Evolutionary conservation across 2,329 filamentous ascomycete species (phyloP).

Genomic region (Cadophora luteo-olivacea): DNA sequence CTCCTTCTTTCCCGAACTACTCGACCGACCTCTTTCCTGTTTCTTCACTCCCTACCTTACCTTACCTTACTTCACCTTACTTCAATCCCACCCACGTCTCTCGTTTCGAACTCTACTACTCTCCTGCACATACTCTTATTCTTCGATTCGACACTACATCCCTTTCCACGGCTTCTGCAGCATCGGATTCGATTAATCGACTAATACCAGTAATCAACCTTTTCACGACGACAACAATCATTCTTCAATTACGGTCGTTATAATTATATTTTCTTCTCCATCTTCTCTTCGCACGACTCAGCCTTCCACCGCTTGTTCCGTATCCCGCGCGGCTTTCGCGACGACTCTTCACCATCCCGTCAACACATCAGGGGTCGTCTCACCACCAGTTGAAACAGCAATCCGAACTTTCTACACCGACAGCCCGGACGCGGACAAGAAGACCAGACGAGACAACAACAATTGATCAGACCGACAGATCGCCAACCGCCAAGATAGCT

Average conservation of each 20-base stretch:
- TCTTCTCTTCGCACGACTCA: background rate
- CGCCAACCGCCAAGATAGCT: constrained; percentile 43
- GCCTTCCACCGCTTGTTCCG: constrained; percentile 7
- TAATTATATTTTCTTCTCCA: constrained; percentile 6
- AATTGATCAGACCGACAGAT: background rate
- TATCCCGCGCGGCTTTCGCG: constrained; percentile 21
- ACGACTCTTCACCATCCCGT: constrained; percentile 10
- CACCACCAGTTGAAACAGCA: constrained; percentile 23
- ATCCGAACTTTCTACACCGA: constrained; percentile 18
- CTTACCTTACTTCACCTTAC: background rate
- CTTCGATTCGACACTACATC: background rate
- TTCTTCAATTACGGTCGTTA: background rate
- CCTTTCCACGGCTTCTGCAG: constrained; percentile 11
- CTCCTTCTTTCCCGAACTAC: background rate
- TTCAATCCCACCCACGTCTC: background rate
- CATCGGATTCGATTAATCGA: background rate
- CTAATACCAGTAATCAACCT: constrained; percentile 8
- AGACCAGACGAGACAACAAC: constrained; percentile 8
- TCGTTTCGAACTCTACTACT: background rate
- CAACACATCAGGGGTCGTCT: constrained; percentile 17
- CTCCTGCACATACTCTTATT: background rate
- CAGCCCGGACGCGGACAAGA: background rate
- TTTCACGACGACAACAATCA: background rate
- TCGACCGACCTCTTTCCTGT: background rate
- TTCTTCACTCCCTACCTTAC: background rate